Conservation (phyloP, 768 basidiomycete genomes). For the Trametes gibbosa region DNA sequence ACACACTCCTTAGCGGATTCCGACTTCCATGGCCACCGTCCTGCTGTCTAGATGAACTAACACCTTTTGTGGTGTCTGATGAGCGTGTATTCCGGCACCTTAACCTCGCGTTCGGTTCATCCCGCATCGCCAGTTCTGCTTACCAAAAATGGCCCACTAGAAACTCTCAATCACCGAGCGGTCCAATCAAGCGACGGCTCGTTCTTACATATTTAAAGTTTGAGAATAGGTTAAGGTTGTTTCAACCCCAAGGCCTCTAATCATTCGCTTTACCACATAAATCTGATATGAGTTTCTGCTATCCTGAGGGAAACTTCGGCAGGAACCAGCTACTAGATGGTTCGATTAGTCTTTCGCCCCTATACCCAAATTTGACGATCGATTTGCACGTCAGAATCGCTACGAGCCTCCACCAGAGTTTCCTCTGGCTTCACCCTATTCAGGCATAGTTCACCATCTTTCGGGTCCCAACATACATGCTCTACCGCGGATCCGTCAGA, state of each 20-base stretch:
- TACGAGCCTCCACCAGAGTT: conserved; percentile 95
- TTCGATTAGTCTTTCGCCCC: conserved; percentile 96
- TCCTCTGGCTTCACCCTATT: conserved; percentile 93
- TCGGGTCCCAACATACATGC: conserved; percentile 85
- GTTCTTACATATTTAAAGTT: conserved; percentile 66
- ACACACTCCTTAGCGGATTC: conserved; percentile 85
- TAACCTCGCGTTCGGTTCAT: conserved; percentile 73
- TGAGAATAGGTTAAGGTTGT: conserved; percentile 85
- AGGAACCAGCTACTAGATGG: conserved; percentile 93
- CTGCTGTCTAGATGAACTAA: conserved; percentile 88
- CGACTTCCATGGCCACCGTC: conserved; percentile 86
- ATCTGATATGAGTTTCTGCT: conserved; percentile 59
- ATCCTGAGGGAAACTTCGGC: conserved; percentile 85
- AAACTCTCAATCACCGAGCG: conserved; percentile 59
- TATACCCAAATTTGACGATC: conserved; percentile 94
- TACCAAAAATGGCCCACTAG: conserved; percentile 75
- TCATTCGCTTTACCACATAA: conserved; percentile 80
- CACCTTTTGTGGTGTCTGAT: conserved; percentile 84
- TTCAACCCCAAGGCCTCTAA: conserved; percentile 88
- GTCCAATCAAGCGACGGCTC: conserved; percentile 49
- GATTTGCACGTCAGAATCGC: conserved; percentile 97
- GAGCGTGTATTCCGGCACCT: conserved; percentile 80
- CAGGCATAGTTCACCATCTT: conserved; percentile 90
- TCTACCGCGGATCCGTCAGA: conserved; percentile 76
- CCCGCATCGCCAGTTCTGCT: conserved; percentile 71